Evolutionary conservation across 495 filamentous ascomycete species (phyloP), one percentile per base, ranked within the genome.

Genomic region (Cercophora sp.): DNA sequence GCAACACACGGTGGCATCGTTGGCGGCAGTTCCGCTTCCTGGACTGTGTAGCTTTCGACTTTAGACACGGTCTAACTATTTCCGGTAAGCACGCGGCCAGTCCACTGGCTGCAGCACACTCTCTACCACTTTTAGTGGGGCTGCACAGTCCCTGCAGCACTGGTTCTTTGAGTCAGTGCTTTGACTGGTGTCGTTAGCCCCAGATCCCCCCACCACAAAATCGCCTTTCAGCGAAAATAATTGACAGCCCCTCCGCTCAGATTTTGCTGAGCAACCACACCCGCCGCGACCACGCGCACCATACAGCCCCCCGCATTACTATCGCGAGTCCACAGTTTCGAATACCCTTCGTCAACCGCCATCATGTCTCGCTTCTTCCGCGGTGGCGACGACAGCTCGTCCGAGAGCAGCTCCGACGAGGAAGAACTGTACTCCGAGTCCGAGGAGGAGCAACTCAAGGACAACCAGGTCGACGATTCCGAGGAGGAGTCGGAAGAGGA

Each of bases 281-380:
- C 26, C 51, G 54, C 52, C 56, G 47, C 57, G 41, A 40, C 44
- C 44, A 51, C 50, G 42, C 54, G 44, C 36, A 63, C 35, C 49
- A 50, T 41, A 34, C 47, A 42, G 42, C 19, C 9, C 13, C 24
- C 40, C 16, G 23, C 25, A 44, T 48, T 37, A 42, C 31, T 55
- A 44, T 43, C 46, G 31, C 35, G 26, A 37, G 26, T 34, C 44
- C 26, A 24, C 52, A 41, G n/a, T 27, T 15, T 42, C 46, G 31
- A 59, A 15, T 31, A 43, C 11, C 48, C 35, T 42, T 44, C 8
- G 48, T 45, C 29, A 37, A 61, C 29, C 47, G 62, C 56, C 65
- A 84, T 56, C 50, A 91, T 90, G 86, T 97, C 93, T 82, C 88
- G 92, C 69, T 98, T 98, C 77, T 97, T 97, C 82, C 87, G 89